A percentile compares a stretch with the other conserved stretches of the same genome.
phyloP scores from a whole-genome alignment of 495 filamentous ascomycete species.

The Hypoxylon crocopeplum region DNA sequence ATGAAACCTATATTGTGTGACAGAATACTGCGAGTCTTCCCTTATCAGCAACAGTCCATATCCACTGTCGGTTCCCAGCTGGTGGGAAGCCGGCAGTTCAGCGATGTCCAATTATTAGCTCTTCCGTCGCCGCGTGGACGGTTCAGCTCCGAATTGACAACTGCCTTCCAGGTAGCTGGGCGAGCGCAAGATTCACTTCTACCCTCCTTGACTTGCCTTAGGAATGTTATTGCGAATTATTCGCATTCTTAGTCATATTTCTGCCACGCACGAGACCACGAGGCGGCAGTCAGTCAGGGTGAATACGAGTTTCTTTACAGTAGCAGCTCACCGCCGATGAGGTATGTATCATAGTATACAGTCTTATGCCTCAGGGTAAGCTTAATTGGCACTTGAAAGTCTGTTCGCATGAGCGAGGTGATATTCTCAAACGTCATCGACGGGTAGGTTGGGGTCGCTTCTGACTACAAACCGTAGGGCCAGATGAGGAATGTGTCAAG shows the following conservation, averaged over 20 bases:
- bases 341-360: too few species aligned
- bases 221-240: neutral
- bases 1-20: slow-evolving; percentile 23
- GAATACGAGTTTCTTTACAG: too few species aligned
- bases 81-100: neutral
- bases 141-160: slow-evolving; percentile 20
- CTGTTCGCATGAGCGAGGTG: neutral
- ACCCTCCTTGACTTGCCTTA: neutral
- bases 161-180: neutral
- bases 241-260: too few species aligned
- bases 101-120: slow-evolving; percentile 10
- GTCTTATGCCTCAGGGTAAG: too few species aligned
- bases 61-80: neutral
- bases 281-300: too few species aligned
- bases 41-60: slow-evolving; percentile 10
- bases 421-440: slow-evolving; percentile 2
- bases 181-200: slow-evolving; percentile 1
- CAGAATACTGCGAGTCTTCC: too few species aligned
- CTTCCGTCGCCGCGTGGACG: slow-evolving; percentile 10
- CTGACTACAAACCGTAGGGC: slow-evolving; percentile 14
- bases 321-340: too few species aligned
- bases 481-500: slow-evolving; percentile 33
- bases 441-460: neutral
- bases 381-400: neutral
- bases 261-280: too few species aligned